Conservation (phyloP, 129 eudicot genomes). For the Solidago caesia region DNA sequence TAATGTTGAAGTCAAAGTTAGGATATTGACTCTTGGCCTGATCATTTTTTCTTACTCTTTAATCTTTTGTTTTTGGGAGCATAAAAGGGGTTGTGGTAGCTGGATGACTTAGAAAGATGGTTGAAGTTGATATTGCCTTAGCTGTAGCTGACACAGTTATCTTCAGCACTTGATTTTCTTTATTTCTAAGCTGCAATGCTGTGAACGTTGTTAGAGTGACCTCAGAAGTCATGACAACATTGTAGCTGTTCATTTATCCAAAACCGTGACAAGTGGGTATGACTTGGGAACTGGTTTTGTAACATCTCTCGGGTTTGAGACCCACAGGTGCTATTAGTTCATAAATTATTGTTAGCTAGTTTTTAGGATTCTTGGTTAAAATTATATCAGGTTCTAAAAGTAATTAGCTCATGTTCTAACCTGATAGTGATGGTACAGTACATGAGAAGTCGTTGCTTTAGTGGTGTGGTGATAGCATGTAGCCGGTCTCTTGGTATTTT, state of each 20-base stretch:
- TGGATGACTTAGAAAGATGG: constrained; percentile 7
- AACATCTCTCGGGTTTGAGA: not conserved
- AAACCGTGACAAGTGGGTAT: not conserved
- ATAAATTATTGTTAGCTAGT: not conserved
- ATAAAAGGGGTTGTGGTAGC: constrained; percentile 9
- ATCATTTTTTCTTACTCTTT: constrained; percentile 3
- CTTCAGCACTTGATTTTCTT: not conserved
- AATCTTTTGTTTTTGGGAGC: constrained; percentile 12
- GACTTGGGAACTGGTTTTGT: not conserved
- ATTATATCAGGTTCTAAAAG: not conserved
- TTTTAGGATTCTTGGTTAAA: not conserved
- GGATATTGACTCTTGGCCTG: not conserved
- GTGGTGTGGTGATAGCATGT: not conserved
- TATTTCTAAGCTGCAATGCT: constrained; percentile 1
- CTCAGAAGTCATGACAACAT: not conserved
- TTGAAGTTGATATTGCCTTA: constrained; percentile 17
- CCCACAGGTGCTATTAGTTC: not conserved
- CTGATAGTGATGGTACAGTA: too few species aligned
- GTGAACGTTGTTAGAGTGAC: constrained; percentile 3
- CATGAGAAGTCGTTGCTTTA: not conserved
- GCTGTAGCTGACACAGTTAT: not conserved
- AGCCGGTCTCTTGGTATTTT: not conserved
- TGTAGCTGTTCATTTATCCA: not conserved
- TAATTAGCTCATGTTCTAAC: not conserved
- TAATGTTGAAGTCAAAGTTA: constrained; percentile 11